These are phyloP conservation scores for Hawksworthiomyces lignivorus DNA, from an alignment of 2,329 filamentous ascomycete species.

Conservation along the genomic window DNA sequence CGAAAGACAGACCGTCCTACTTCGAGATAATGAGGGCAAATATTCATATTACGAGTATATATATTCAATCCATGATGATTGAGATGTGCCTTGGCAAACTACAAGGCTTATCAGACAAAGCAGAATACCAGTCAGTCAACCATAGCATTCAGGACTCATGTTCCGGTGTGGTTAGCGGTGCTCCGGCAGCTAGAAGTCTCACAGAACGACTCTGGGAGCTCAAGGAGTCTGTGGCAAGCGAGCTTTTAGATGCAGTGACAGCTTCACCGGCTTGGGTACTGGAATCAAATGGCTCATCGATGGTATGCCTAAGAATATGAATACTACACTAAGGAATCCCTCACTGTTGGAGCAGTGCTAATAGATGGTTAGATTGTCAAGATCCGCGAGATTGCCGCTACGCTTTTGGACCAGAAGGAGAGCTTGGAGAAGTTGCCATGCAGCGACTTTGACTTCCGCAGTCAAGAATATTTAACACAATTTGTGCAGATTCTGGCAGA, in stretches of 20 bases:
- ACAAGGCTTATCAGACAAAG: neutral
- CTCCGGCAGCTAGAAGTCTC: too few species aligned
- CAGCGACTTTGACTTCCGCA: neutral
- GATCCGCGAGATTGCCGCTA: conserved; percentile 20
- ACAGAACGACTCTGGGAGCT: conserved; percentile 1
- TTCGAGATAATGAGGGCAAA: conserved; percentile 20
- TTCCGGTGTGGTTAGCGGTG: too few species aligned
- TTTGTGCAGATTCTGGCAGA: conserved; percentile 11
- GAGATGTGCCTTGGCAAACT: conserved; percentile 14
- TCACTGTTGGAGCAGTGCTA: neutral
- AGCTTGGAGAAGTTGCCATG: neutral
- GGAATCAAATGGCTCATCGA: conserved; percentile 17
- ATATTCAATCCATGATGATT: conserved; percentile 18
- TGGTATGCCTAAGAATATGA: conserved; percentile 14
- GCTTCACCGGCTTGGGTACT: conserved; percentile 13
- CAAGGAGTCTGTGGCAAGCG: conserved; percentile 3
- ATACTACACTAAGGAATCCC: too few species aligned
- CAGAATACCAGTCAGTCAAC: too few species aligned
- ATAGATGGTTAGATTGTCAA: conserved; percentile 10
- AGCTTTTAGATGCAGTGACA: conserved; percentile 6
- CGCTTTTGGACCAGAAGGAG: conserved; percentile 15
- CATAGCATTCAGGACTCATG: too few species aligned
- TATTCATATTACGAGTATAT: conserved; percentile 19
- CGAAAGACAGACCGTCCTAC: neutral
- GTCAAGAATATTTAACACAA: conserved; percentile 4